Evolutionary conservation across 169 alveolate genomes (phyloP).

Genomic region (Plasmodium sp.): DNA sequence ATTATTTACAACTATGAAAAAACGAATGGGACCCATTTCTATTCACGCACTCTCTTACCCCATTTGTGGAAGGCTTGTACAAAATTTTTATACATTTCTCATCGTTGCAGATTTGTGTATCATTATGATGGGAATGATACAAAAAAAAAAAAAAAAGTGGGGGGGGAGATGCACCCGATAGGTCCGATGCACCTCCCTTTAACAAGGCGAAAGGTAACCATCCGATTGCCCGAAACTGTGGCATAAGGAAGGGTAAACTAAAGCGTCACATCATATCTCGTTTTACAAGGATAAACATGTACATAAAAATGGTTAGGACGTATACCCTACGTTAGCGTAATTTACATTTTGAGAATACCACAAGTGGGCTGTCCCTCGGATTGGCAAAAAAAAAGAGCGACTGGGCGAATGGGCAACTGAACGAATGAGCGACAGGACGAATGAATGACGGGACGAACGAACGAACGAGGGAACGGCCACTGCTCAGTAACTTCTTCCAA

Average conservation of each 20-base stretch:
- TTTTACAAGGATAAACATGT: neutral
- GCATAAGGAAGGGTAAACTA: neutral
- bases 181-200: neutral
- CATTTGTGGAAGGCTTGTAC: neutral
- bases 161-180: neutral
- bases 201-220: neutral
- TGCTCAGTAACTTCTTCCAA: slow-evolving; percentile 96
- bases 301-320: neutral
- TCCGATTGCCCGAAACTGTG: neutral
- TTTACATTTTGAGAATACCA: neutral
- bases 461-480: neutral
- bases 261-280: neutral
- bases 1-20: neutral
- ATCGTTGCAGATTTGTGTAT: neutral
- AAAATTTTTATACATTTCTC: neutral
- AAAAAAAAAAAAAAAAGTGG: neutral
- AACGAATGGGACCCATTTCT: neutral
- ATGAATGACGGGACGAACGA: no score
- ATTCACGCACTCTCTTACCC: neutral
- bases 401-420: no score
- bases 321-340: neutral
- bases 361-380: neutral
- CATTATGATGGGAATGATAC: neutral
- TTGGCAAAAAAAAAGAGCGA: neutral
- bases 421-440: no score